phyloP scores from a whole-genome alignment of 1,139 yeast genomes.

The Debaryomyces udenii region DNA sequence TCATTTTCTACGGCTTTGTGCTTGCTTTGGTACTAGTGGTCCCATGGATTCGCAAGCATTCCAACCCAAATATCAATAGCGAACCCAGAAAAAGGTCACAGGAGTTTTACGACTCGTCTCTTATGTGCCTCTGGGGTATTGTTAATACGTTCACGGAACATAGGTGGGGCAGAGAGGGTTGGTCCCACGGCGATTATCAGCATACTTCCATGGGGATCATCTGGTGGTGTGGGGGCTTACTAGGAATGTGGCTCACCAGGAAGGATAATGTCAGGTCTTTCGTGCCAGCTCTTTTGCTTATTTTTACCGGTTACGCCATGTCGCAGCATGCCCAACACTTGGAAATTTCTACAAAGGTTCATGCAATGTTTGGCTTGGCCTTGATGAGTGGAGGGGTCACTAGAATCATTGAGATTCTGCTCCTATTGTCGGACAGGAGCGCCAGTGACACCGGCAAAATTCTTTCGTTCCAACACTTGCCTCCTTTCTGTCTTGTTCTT shows the following conservation, averaged over 20 bases:
- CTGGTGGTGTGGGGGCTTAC: constrained; percentile 93
- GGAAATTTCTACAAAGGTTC: constrained; percentile 80
- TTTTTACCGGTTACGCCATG: constrained; percentile 95
- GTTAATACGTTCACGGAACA: constrained; percentile 95
- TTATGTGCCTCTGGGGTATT: constrained; percentile 88
- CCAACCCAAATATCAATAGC: constrained; percentile 23
- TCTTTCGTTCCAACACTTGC: constrained; percentile 75
- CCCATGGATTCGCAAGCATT: constrained; percentile 61
- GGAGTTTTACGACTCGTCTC: constrained; percentile 79
- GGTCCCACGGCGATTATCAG: constrained; percentile 92
- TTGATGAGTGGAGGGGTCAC: constrained; percentile 77
- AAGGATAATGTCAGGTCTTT: constrained; percentile 65
- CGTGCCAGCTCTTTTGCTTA: constrained; percentile 77
- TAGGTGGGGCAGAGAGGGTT: constrained; percentile 83
- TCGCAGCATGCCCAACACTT: constrained; percentile 80
- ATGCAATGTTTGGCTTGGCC: constrained; percentile 79
- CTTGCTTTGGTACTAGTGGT: constrained; percentile 65
- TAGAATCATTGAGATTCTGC: constrained; percentile 76
- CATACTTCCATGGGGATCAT: constrained; percentile 95
- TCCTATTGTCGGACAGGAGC: constrained; percentile 62
- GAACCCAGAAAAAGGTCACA: constrained; percentile 58
- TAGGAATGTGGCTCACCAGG: constrained; percentile 73
- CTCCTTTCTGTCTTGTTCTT: constrained; percentile 77
- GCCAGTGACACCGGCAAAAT: constrained; percentile 50
- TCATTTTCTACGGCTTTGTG: constrained; percentile 75